Evolutionary conservation across 192 early-diverging fungal species (phyloP), one percentile per base, ranked within the genome.

Genomic region (Martensiomyces pterosporus): DNA sequence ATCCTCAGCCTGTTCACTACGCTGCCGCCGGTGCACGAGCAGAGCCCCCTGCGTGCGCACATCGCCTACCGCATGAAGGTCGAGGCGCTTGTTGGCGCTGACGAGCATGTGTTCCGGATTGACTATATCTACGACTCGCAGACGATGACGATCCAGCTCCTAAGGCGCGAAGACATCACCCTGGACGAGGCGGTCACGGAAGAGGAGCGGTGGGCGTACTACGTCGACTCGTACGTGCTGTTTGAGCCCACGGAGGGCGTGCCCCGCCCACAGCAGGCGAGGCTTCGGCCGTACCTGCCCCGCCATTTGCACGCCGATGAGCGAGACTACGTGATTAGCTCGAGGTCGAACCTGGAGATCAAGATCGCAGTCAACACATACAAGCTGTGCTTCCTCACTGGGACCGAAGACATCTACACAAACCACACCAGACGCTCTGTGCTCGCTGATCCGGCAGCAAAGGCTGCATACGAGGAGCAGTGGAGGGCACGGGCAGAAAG

Each of bases 311-410:
- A 73, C 19, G 57, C 73, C 5, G 73, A 80, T 34, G 68, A 75
- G 43, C 65, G 51, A 52, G 58, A 70, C 54, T 52, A 81, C 79
- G 56, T 63, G 19, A 65, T 93, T 15, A 78, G 82, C 58, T 83
- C 83, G 33, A 79, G 80, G 32, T 80, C 80, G 62, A 90, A 87
- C 9, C 72, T 99, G 39, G 91, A 99, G 65, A 84, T 95, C 63
- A 99, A 99, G 80, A 95, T 99, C 36, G 89, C 90, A 34, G 82
- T 91, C 37, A 94, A 97, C 64, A 94, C 94, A 7, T 99, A 99
- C 80, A 91, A 93, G 76, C 89, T 99, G 47, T 98, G 92, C 60
- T 99, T 93, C 64, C 86, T 99, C 21, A 90, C 86, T 36, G 80
- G 87, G 18, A 93, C 94, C 3, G 97, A 99, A 63, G 97, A 99